These are phyloP conservation scores for Aureobasidium vineae DNA, from an alignment of 2,329 filamentous ascomycete genomes.

Conservation along the genomic window DNA sequence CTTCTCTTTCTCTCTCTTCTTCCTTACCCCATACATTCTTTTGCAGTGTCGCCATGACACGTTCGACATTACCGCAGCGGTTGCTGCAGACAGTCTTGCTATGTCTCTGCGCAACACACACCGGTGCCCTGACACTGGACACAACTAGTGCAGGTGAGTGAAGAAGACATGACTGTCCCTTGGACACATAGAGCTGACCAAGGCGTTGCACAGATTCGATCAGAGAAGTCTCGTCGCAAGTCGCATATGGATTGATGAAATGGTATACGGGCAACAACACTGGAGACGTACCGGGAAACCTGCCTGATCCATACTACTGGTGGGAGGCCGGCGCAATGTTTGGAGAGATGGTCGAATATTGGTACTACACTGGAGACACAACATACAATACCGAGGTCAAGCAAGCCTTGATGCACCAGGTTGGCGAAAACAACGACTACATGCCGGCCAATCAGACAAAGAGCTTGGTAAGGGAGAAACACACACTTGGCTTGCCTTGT, in stretches of 20 bases:
- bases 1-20: not conserved
- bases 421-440: constrained; percentile 57
- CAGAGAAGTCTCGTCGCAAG: constrained; percentile 34
- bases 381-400: constrained; percentile 62
- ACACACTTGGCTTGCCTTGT: not conserved
- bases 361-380: constrained; percentile 64
- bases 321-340: constrained; percentile 67
- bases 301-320: constrained; percentile 65
- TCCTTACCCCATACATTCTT: constrained; percentile 21
- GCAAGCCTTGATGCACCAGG: constrained; percentile 59
- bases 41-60: constrained; percentile 16
- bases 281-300: constrained; percentile 40
- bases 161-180: not conserved
- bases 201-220: constrained; percentile 34
- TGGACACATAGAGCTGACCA: not conserved
- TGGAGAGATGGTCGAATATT: constrained; percentile 68
- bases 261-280: constrained; percentile 39
- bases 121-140: constrained; percentile 19
- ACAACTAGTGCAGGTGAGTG: constrained; percentile 12
- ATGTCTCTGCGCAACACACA: constrained; percentile 4
- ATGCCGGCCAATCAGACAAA: constrained; percentile 51
- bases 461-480: constrained; percentile 32
- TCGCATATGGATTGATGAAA: constrained; percentile 38
- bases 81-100: constrained; percentile 22
- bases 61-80: constrained; percentile 13